Evolutionary conservation across 73 alveolate genomes (phyloP), one percentile per base, ranked within the genome.

Genomic region (Paramecium pentaurelia): DNA sequence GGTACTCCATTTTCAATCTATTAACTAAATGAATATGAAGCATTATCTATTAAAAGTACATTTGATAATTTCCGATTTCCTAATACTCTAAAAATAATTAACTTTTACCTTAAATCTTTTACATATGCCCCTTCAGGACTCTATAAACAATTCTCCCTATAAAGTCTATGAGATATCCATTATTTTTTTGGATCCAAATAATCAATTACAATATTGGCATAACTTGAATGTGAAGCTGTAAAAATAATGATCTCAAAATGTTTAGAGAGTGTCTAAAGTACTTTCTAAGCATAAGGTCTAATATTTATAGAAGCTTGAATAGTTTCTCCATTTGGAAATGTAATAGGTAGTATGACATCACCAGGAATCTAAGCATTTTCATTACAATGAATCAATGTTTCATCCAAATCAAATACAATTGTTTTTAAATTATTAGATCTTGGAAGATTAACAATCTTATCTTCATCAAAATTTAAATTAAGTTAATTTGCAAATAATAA

Each of bases 171-270:
- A 59, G 95, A 95, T 45, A 98, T 96, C 90, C 95, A 91, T 75
- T 96, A 94, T 60, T 96, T 95, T 32, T 93, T 77, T 10, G 99
- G 99, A 59, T 98, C 99, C 92, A 98, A 84, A 86, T 91, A 96
- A 93, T 98, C 99, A 54, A 98, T 84, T 7, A 98, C 99, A 27
- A 96, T 97, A 96, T 97, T 98, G 0, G 99, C 99, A 95, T 98
- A 98, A 49, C 98, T 94, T 11, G 93, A 94, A 91, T 98, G 98
- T 28, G 98, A 94, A 9, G 99, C 99, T 42, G 99, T 98, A 77
- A 94, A 98, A 12, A 97, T 95, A 58, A 97, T 96, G 22, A 98
- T 97, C 90, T 96, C 95, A 93, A 95, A 98, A 59, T 93, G 86
- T 64, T 96, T 93, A 44, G 93, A 92, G 54, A 96, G 96, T 90